Evolutionary conservation across 805 yeast species (phyloP), one percentile per base, ranked within the genome.

Genomic region (Schizosaccharomyces cryophilus): DNA sequence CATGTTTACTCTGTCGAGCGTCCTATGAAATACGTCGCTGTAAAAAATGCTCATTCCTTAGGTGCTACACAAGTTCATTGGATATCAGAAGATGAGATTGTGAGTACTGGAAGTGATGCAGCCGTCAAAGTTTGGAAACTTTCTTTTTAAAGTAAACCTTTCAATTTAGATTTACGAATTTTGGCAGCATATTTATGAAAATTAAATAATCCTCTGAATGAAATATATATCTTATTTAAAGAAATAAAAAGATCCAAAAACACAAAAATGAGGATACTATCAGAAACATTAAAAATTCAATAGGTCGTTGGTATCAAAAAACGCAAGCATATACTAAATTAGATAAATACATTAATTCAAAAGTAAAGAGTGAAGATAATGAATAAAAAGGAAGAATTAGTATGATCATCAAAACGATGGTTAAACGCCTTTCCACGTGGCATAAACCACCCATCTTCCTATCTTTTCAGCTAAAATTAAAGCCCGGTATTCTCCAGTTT

Each of bases 401-500:
- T 35, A 35, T 35, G 13, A 9, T 35, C 40, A 35, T 6, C 40
- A 6, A 7, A 35, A 35, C 15, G n/a, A 9, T 6, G 13, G 40
- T 51, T 51, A 51, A 51, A 51, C 35, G 1, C 30, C 56, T 29
- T 51, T 19, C 60, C 60, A 56, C 3, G 42, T 40, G 7, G 60
- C 60, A 56, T 26, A 87, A 2, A 85, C 87, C 66, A 87, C 84
- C 87, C 95, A 86, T 64, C 60, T 26, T 56, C 60, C 60, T 13
- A 56, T 56, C 4, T 56, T 56, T 56, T 87, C 90, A 9, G 87
- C 83, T 48, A 84, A 79, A 0, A 87, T 87, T 58, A 89, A 77
- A 1, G 87, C 90, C 62, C 89, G 77, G 87, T 95, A 93, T 19
- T 77, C 69, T 1, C 98, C 98, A 0, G 72, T 69, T 68, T 89